phyloP scores from a whole-genome alignment of 1,284 basidiomycete genomes.

The Cystodermella granulosa region DNA sequence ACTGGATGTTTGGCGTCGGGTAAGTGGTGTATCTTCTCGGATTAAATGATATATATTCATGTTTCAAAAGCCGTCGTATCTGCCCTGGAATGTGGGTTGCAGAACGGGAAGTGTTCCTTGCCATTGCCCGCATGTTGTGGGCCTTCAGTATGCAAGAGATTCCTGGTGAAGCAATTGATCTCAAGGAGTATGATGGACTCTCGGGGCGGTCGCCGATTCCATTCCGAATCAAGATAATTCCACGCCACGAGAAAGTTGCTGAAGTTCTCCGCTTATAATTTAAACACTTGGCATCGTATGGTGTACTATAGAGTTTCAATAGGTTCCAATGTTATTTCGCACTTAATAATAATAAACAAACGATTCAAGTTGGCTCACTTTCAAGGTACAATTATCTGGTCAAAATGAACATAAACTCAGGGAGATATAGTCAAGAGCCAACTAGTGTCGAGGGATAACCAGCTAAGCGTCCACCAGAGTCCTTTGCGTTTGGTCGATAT shows the following conservation, averaged over 20 bases:
- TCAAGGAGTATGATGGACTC: slow-evolving; percentile 42
- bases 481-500: no score
- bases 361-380: no score
- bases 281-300: no score
- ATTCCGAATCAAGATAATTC: slow-evolving; percentile 10
- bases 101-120: slow-evolving; percentile 40
- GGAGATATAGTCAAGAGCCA: no score
- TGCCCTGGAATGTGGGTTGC: slow-evolving; percentile 42
- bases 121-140: slow-evolving; percentile 40
- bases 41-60: not conserved
- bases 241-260: slow-evolving; percentile 17
- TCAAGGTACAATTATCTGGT: no score
- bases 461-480: no score
- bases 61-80: slow-evolving; percentile 33
- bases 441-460: no score
- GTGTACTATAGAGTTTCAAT: no score
- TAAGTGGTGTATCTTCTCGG: slow-evolving; percentile 2
- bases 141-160: slow-evolving; percentile 37
- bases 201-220: slow-evolving; percentile 34
- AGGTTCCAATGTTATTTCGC: no score
- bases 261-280: slow-evolving; percentile 13
- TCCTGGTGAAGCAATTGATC: slow-evolving; percentile 37
- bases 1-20: slow-evolving; percentile 24
- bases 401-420: no score
- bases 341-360: no score